These are phyloP conservation scores for Berkeleyomyces basicola DNA, from an alignment of 2,329 filamentous ascomycete genomes.

Conservation along the genomic window DNA sequence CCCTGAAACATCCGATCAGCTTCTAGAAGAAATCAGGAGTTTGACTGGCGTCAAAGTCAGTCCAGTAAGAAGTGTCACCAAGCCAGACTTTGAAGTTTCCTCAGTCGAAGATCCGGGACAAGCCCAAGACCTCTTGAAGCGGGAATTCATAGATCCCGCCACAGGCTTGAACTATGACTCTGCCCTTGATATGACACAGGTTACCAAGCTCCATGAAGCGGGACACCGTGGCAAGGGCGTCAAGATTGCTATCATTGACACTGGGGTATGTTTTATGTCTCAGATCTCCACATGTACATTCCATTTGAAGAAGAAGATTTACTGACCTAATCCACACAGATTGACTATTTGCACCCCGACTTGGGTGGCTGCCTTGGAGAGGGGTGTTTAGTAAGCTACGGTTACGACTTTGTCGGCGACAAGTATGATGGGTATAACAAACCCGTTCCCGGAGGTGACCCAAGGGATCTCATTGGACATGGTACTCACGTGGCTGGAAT, in stretches of 20 bases:
- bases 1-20: conserved; percentile 26
- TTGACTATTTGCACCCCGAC: conserved; percentile 46
- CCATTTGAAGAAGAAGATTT: not conserved
- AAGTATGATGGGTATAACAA: conserved; percentile 21
- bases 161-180: conserved; percentile 20
- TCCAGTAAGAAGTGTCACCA: conserved; percentile 30
- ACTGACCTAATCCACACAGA: conserved; percentile 18
- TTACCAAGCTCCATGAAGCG: conserved; percentile 33
- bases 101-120: not conserved
- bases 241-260: conserved; percentile 37
- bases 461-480: conserved; percentile 41
- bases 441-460: conserved; percentile 31
- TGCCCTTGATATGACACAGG: conserved; percentile 39
- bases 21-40: conserved; percentile 25
- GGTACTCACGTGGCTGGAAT: conserved; percentile 47
- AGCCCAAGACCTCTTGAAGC: not conserved
- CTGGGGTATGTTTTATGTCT: conserved; percentile 27
- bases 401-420: conserved; percentile 42
- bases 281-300: not conserved
- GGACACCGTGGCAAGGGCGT: conserved; percentile 34
- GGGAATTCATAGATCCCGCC: not conserved
- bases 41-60: conserved; percentile 33
- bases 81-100: conserved; percentile 25
- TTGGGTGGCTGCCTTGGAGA: conserved; percentile 47
- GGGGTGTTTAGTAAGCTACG: conserved; percentile 40